Evolutionary conservation across 2,329 filamentous ascomycete genomes (phyloP).

Genomic region (Calonectria honghensis): DNA sequence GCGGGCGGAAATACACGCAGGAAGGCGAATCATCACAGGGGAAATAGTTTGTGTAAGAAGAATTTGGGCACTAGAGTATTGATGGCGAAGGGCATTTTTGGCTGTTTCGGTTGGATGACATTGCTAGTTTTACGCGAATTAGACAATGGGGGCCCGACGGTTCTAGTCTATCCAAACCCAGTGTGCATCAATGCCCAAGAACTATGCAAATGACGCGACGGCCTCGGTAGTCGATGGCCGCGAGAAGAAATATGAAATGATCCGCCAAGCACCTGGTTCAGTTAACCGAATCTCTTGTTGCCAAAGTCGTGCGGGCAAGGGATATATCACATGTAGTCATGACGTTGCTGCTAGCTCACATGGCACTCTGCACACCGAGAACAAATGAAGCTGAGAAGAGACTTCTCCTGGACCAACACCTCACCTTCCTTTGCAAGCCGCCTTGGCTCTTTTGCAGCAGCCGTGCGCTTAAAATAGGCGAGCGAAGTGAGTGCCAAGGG

Average conservation of each 20-base stretch:
- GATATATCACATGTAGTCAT: not conserved
- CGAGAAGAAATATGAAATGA: not conserved
- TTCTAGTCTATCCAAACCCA: not conserved
- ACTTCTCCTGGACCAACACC: constrained; percentile 5
- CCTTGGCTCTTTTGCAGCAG: constrained; percentile 11
- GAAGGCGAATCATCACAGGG: not conserved
- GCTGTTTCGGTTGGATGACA: not conserved
- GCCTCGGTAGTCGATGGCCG: not conserved
- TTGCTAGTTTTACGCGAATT: constrained; percentile 21
- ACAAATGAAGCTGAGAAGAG: not conserved
- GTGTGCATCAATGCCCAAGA: not conserved
- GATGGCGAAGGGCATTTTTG: not conserved
- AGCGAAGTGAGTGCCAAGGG: constrained; percentile 4
- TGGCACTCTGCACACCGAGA: constrained; percentile 11
- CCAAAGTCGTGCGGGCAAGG: not conserved
- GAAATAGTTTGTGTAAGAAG: no score
- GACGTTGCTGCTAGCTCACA: not conserved
- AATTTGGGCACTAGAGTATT: not conserved
- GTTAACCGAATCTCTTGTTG: not conserved
- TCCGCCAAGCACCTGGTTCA: not conserved
- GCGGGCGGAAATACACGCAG: not conserved
- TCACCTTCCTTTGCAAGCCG: constrained; percentile 34
- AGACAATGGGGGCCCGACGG: not conserved
- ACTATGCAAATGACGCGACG: not conserved
- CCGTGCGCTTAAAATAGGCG: constrained; percentile 28